Evolutionary conservation across 2,329 filamentous ascomycete genomes (phyloP).

Genomic region (Erysiphe pulchra): DNA sequence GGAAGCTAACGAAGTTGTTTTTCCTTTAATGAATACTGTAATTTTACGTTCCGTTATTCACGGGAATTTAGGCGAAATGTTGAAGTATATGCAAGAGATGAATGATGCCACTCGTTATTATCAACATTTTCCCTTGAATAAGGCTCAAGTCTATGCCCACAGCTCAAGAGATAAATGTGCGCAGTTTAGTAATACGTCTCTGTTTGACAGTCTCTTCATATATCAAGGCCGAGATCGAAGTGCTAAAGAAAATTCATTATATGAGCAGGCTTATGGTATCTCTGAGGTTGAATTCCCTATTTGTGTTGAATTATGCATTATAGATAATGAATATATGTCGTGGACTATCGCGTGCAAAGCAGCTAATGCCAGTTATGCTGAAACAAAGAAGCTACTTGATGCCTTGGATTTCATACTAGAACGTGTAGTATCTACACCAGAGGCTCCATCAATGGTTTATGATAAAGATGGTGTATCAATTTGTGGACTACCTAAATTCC

Average conservation of each 20-base stretch:
- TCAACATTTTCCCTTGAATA: slow-evolving; percentile 55
- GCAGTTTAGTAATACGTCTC: slow-evolving; percentile 11
- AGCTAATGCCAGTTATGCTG: slow-evolving; percentile 21
- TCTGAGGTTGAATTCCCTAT: slow-evolving; percentile 59
- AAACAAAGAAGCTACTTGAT: slow-evolving; percentile 25
- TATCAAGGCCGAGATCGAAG: slow-evolving; percentile 26
- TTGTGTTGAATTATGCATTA: slow-evolving; percentile 54
- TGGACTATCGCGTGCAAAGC: slow-evolving; percentile 53
- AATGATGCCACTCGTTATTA: slow-evolving; percentile 39
- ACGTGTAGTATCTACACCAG: slow-evolving; percentile 24
- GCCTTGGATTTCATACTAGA: slow-evolving; percentile 32
- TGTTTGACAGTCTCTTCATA: slow-evolving; percentile 41
- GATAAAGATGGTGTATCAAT: slow-evolving; percentile 27
- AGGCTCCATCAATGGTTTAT: slow-evolving; percentile 28
- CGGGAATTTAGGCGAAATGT: slow-evolving; percentile 34
- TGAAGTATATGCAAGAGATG: slow-evolving; percentile 48
- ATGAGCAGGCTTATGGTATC: slow-evolving; percentile 17
- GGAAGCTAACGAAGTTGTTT: slow-evolving; percentile 39
- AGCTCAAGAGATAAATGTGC: slow-evolving; percentile 6
- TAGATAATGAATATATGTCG: slow-evolving; percentile 22
- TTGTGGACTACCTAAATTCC: slow-evolving; percentile 31
- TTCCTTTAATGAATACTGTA: slow-evolving; percentile 84
- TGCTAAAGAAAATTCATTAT: slow-evolving; percentile 4
- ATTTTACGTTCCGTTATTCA: slow-evolving; percentile 48
- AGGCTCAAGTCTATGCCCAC: slow-evolving; percentile 29